Evolutionary conservation across 108 stramenopile species (phyloP).

Genomic region (Skeletonema costatum): DNA sequence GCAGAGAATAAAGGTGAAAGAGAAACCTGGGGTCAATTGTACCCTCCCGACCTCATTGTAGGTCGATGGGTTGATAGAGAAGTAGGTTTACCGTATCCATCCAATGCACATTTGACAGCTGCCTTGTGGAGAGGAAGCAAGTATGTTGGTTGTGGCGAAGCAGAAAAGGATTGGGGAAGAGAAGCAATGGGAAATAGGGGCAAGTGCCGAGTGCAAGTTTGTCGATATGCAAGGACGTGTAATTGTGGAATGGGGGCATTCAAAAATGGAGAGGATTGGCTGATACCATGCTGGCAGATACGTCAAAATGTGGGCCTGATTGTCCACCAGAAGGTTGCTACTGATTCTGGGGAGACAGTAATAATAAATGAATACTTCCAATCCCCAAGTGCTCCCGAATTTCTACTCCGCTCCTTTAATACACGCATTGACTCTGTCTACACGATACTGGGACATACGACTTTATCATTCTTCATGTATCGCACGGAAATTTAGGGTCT

Average conservation of each 20-base stretch:
- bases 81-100: background rate
- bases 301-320: background rate
- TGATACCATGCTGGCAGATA: background rate
- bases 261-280: background rate
- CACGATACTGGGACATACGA: too few relatives aligned
- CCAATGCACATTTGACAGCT: slow-evolving; percentile 15
- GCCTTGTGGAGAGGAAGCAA: slow-evolving; percentile 18
- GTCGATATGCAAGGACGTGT: background rate
- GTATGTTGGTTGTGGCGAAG: slow-evolving; percentile 29
- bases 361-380: too few relatives aligned
- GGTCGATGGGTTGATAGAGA: slow-evolving; percentile 11
- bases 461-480: too few relatives aligned
- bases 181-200: background rate
- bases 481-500: too few relatives aligned
- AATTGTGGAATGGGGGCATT: background rate
- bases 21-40: slow-evolving; percentile 1
- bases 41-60: background rate
- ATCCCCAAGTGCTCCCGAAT: too few relatives aligned
- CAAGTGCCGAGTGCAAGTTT: background rate
- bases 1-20: slow-evolving; percentile 8
- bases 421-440: too few relatives aligned
- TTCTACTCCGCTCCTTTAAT: too few relatives aligned
- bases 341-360: background rate
- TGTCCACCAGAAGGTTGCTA: slow-evolving; percentile 2
- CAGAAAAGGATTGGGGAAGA: background rate